Evolutionary conservation across 306 rosid genomes (phyloP).

Genomic region (Delonix regia): DNA sequence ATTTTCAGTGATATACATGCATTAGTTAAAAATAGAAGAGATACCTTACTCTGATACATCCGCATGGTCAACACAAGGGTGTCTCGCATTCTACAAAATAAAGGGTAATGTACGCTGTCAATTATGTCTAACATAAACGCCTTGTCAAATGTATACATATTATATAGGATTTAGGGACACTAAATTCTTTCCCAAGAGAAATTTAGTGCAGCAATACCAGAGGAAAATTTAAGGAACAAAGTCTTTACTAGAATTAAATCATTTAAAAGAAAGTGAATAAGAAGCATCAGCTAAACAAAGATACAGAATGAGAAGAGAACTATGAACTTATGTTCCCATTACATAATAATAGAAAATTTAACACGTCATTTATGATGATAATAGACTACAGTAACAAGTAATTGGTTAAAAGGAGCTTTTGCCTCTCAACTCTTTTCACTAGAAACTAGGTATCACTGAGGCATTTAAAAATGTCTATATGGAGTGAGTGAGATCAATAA

Average conservation of each 20-base stretch:
- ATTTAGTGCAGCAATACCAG: constrained; percentile 13
- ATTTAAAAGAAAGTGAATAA: background rate
- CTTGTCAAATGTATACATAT: constrained; percentile 19
- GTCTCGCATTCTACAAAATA: constrained; percentile 79
- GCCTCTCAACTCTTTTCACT: background rate
- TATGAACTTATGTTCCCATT: background rate
- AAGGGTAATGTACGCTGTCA: constrained; percentile 32
- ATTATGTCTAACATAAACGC: constrained; percentile 23
- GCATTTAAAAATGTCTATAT: constrained; percentile 13
- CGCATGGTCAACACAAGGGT: constrained; percentile 90
- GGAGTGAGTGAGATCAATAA: background rate
- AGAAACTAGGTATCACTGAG: background rate
- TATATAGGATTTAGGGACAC: background rate
- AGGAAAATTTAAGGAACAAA: background rate
- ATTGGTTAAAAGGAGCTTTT: background rate
- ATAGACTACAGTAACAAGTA: background rate
- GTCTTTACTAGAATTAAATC: background rate
- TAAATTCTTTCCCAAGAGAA: background rate
- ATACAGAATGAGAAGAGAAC: constrained; percentile 1
- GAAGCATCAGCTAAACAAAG: constrained; percentile 6
- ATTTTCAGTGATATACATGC: background rate
- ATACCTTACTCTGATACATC: constrained; percentile 91
- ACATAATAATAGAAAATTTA: background rate
- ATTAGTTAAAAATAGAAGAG: constrained; percentile 14
- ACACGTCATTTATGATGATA: background rate